Base-by-base conservation (phyloP, 2,329 filamentous ascomycete genomes). In the Ceratocystis papillata region DNA sequence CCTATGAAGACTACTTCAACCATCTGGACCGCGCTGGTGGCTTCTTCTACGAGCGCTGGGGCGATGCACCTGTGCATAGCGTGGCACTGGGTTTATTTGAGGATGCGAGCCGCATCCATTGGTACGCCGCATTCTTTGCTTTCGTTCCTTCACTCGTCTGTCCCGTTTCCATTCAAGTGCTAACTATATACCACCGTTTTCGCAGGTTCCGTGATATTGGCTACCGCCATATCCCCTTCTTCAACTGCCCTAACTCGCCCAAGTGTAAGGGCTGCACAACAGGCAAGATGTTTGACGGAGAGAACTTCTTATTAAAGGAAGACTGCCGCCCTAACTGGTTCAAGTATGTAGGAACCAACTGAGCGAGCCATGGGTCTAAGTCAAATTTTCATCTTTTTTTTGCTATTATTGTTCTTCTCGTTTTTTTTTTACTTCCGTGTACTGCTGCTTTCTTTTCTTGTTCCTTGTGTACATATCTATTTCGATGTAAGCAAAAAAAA, bases 11-110 rank as follows among this genome's bases (percentile, higher is more conserved):
- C 69, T 99, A 96, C 76, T 99, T 99, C 74, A 86, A 96, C 73
- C 91, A 97, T 75, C 82, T 99, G 44, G 94, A 99, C 76, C 85
- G 88, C 41, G 90, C 92, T 0, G 94, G 94, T 46, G 94, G 94
- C 28, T 99, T 99, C 83, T 99, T 96, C 76, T 99, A 99, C 74
- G 94, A 99, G 78, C 82, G 94, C 71, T 99, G 94, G 94, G 94
- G 94, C 8, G 94, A 99, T 79, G 94, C 94, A 1, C 94, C 94
- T 0, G 94, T 99, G 5, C 94, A 99, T 76, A 95, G 90, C 70
- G 91, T 99, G 72, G 94, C 90, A 0, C 77, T 99, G 53, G 94
- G 90, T 37, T 76, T 99, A 30, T 96, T 99, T 74, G 93, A 95
- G 72, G 93, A 99, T 74, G 83, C 86, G 73, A 88, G 81, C 76